Evolutionary conservation across 2,329 filamentous ascomycete species (phyloP).

Genomic region (Cercospora nicotianae): DNA sequence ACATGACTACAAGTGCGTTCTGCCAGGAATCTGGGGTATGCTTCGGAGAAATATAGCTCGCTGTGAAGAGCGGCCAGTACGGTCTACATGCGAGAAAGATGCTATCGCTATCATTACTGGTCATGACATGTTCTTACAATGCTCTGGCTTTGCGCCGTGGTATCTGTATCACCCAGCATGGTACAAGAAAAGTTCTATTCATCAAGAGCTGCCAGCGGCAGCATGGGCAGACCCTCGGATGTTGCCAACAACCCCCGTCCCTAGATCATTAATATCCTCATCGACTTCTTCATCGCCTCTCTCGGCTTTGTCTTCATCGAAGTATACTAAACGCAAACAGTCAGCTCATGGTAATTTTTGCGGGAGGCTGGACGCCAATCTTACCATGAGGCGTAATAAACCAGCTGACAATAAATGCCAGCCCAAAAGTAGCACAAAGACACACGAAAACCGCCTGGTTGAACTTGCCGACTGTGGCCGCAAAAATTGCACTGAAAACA

Average conservation of each 20-base stretch:
- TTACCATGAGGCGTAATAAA: constrained; percentile 73
- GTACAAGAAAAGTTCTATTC: background rate
- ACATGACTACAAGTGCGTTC: background rate
- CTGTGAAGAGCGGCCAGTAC: background rate
- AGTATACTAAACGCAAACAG: constrained; percentile 20
- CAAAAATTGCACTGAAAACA: constrained; percentile 84
- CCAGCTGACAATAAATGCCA: constrained; percentile 66
- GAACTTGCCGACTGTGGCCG: constrained; percentile 72
- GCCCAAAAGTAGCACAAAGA: constrained; percentile 64
- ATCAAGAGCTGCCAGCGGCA: constrained; percentile 10
- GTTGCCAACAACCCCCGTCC: background rate
- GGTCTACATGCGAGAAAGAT: background rate
- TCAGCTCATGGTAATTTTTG: background rate
- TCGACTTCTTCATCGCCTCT: constrained; percentile 16
- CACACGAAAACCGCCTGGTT: constrained; percentile 82
- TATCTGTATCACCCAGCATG: background rate
- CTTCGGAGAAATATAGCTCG: background rate
- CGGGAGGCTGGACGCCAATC: constrained; percentile 39
- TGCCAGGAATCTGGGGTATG: background rate
- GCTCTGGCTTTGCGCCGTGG: constrained; percentile 10
- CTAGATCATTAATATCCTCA: background rate
- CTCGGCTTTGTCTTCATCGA: constrained; percentile 24
- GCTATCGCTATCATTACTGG: background rate
- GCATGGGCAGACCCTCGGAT: constrained; percentile 7
- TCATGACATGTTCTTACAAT: constrained; percentile 9